Conservation (phyloP, 805 yeast species). For the Ogataea allantospora region DNA sequence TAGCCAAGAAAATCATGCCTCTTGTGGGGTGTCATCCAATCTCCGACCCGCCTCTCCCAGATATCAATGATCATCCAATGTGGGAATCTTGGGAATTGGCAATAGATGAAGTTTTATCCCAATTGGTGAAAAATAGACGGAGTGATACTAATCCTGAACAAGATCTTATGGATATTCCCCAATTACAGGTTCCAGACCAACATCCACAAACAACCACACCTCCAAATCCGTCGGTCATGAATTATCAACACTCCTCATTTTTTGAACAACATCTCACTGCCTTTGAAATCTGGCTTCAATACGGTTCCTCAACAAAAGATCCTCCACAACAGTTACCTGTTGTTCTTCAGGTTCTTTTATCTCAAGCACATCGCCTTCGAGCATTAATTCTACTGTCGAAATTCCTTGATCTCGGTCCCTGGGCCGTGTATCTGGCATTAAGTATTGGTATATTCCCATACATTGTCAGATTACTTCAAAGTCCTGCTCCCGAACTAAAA, state of each 20-base stretch:
- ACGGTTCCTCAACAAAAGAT: constrained; percentile 76
- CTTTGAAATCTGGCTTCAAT: constrained; percentile 92
- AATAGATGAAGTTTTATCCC: constrained; percentile 86
- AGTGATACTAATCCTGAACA: constrained; percentile 22
- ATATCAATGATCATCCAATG: constrained; percentile 80
- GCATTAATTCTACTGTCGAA: constrained; percentile 82
- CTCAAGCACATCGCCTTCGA: constrained; percentile 90
- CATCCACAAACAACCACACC: constrained; percentile 11
- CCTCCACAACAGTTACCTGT: constrained; percentile 97
- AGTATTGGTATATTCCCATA: constrained; percentile 97
- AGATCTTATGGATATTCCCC: constrained; percentile 31
- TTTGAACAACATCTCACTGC: constrained; percentile 96
- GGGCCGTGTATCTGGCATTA: constrained; percentile 92
- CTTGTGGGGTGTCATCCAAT: constrained; percentile 90
- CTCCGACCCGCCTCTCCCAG: constrained; percentile 91
- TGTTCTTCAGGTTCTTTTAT: constrained; percentile 84
- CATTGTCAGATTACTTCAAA: constrained; percentile 81
- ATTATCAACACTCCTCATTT: constrained; percentile 87
- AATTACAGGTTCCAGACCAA: constrained; percentile 29
- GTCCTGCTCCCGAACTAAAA: constrained; percentile 92
- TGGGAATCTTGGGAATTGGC: constrained; percentile 99
- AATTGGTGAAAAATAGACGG: constrained; percentile 46
- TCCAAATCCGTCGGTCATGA: constrained; percentile 30
- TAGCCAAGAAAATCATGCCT: constrained; percentile 94
- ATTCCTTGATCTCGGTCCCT: constrained; percentile 91